Base-by-base conservation (phyloP, 2,329 filamentous ascomycete species). In the Ophiosphaerella herpotricha region DNA sequence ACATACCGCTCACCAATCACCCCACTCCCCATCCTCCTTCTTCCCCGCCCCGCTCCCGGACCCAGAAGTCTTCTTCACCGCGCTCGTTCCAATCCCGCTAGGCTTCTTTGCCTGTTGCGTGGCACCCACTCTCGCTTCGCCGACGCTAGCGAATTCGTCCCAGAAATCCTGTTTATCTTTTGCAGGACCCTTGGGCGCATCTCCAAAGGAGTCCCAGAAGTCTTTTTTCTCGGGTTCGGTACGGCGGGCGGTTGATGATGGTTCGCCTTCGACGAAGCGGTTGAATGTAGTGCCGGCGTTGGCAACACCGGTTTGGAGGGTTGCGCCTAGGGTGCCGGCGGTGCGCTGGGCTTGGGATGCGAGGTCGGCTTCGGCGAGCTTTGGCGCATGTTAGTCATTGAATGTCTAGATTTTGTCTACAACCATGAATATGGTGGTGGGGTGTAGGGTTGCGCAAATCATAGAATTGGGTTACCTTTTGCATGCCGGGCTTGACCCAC, bases 401-500 rank as follows among this genome's bases (percentile, higher is more conserved):
- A 32, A 6, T 23, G 16, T 23, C 37, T 7, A 34, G 14, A 6
- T 21, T 21, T 4, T 21, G 18, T 21, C 18, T 21, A 3, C 18
- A 4, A 21, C 18, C 18, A 21, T 21, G 4, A 21, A 21, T 21
- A 21, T 21, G 18, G 18, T 21, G 18, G 18, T 21, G 18, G 18
- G 18, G 18, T 21, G 18, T 21, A 21, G 18, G 18, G 18, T 21
- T 21, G 18, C 4, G 18, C 4, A 5, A 21, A 21, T 21, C 4
- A 21, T 21, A 21, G 18, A 21, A 21, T 21, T 21, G 18, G 18
- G 18, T 21, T 80, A 91, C 89, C 84, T 91, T 89, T 68, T 90
- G 89, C 54, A 94, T 91, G 24, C 91, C 94, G 8, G 94, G 94
- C 75, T 96, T 91, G 46, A 99, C 90, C 76, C 91, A 97, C 31